A percentile compares a stretch with the other conserved stretches of the same genome.
phyloP scores from a whole-genome alignment of 768 basidiomycete genomes.

The Suillus tomentosus region DNA sequence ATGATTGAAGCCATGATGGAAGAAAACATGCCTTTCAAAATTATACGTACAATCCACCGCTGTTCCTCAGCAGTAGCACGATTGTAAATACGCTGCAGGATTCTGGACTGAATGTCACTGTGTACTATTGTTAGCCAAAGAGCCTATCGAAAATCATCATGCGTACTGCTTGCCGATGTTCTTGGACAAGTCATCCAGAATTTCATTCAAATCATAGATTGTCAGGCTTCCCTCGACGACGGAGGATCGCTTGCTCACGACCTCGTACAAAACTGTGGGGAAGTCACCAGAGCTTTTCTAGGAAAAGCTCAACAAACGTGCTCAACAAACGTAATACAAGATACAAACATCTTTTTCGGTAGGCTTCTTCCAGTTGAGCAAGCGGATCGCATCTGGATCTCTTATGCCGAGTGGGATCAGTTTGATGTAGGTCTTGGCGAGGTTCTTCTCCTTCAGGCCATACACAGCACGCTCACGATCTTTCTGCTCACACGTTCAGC shows the following conservation, averaged over 20 bases:
- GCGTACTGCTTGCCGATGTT: slow-evolving; percentile 75
- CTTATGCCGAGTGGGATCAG: slow-evolving; percentile 81
- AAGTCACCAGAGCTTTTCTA: slow-evolving; percentile 85
- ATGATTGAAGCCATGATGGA: slow-evolving; percentile 1
- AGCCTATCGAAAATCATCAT: neutral
- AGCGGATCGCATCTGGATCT: slow-evolving; percentile 77
- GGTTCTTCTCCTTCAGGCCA: slow-evolving; percentile 90
- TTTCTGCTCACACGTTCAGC: slow-evolving; percentile 56
- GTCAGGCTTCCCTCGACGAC: slow-evolving; percentile 73
- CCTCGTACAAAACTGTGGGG: slow-evolving; percentile 82
- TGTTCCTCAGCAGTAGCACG: slow-evolving; percentile 85
- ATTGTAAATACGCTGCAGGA: slow-evolving; percentile 77
- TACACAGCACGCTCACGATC: slow-evolving; percentile 92
- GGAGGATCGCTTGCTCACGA: slow-evolving; percentile 82
- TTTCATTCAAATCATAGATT: slow-evolving; percentile 80
- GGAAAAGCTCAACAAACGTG: slow-evolving; percentile 8
- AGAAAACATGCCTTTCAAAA: slow-evolving; percentile 74
- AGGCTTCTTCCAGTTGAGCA: slow-evolving; percentile 91
- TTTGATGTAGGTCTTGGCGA: slow-evolving; percentile 91
- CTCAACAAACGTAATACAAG: neutral
- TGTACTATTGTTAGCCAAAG: slow-evolving; percentile 7
- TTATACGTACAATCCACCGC: slow-evolving; percentile 94
- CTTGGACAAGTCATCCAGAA: slow-evolving; percentile 76
- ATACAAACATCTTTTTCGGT: slow-evolving; percentile 61
- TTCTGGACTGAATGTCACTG: slow-evolving; percentile 75